A percentile compares a stretch with the other conserved stretches of the same genome.
These are phyloP conservation scores for Adansonia digitata DNA, from an alignment of 345 rosid species.

Conservation along the genomic window DNA sequence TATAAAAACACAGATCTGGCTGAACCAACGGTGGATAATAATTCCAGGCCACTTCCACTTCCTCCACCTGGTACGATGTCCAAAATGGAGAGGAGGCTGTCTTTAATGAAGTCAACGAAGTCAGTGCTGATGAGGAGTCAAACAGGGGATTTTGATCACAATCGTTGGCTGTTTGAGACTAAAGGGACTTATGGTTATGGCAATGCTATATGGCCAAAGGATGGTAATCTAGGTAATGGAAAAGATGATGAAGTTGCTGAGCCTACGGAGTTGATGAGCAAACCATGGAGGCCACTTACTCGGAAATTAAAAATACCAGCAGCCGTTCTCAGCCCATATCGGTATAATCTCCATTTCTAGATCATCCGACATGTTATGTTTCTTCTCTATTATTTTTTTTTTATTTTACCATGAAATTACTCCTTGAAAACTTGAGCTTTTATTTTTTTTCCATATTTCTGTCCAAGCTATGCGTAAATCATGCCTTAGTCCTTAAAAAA, in stretches of 20 bases:
- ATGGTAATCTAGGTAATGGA: slow-evolving; percentile 69
- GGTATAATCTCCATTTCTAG: slow-evolving; percentile 37
- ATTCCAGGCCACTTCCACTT: slow-evolving; percentile 60
- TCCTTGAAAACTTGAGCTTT: not conserved
- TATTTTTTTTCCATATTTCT: not conserved
- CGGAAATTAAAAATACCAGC: slow-evolving; percentile 92
- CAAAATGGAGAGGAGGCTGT: slow-evolving; percentile 91
- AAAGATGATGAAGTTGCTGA: slow-evolving; percentile 58
- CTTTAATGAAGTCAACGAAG: slow-evolving; percentile 86
- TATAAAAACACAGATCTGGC: slow-evolving; percentile 81
- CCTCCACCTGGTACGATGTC: slow-evolving; percentile 52
- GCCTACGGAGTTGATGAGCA: slow-evolving; percentile 69
- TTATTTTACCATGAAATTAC: not conserved
- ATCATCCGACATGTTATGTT: not conserved
- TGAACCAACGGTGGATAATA: slow-evolving; percentile 45
- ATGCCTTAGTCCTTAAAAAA: not conserved
- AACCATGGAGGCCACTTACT: slow-evolving; percentile 97
- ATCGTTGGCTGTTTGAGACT: slow-evolving; percentile 89
- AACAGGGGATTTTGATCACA: slow-evolving; percentile 93
- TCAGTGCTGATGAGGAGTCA: slow-evolving; percentile 89
- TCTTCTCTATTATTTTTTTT: not conserved
- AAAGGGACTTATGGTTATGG: slow-evolving; percentile 92
- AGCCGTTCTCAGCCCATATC: slow-evolving; percentile 84
- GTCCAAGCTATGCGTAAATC: not conserved
- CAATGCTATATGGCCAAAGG: slow-evolving; percentile 94